These are phyloP conservation scores for Aspergillus novofumigatus DNA, from an alignment of 2,329 filamentous ascomycete genomes.

Conservation along the genomic window DNA sequence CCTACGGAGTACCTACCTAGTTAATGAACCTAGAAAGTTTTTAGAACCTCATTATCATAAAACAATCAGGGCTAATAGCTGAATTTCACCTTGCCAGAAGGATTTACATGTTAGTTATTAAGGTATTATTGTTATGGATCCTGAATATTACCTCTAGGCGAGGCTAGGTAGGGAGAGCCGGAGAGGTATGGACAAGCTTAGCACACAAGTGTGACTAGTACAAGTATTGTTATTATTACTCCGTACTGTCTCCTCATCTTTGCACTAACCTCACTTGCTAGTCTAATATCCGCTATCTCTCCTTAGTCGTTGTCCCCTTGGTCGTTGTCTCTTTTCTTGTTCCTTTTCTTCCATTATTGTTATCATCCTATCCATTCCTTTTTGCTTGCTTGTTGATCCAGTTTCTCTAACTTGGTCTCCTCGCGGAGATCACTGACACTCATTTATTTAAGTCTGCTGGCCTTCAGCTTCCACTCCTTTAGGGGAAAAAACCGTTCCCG, in stretches of 20 bases:
- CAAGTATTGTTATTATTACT: not conserved
- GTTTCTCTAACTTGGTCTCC: not conserved
- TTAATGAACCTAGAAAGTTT: too few relatives aligned
- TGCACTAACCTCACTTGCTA: not conserved
- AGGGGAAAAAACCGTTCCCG: slow-evolving; percentile 16
- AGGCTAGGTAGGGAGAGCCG: not conserved
- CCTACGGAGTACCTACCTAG: too few relatives aligned
- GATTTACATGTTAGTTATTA: not conserved
- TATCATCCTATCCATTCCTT: slow-evolving; percentile 10
- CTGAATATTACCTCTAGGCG: not conserved
- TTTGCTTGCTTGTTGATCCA: not conserved
- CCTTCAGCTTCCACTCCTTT: slow-evolving; percentile 25
- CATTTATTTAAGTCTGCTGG: slow-evolving; percentile 9
- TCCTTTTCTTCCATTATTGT: slow-evolving; percentile 5
- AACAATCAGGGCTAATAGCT: not conserved
- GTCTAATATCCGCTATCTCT: slow-evolving; percentile 11
- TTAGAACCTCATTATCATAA: too few relatives aligned
- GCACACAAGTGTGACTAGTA: not conserved
- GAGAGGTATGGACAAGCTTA: not conserved
- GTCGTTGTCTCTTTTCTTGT: slow-evolving; percentile 9
- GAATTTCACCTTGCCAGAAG: not conserved
- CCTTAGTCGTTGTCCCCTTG: slow-evolving; percentile 7
- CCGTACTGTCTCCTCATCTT: not conserved
- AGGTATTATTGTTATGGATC: not conserved
- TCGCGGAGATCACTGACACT: slow-evolving; percentile 11